Evolutionary conservation across 305 asterid genomes (phyloP), one percentile per base, ranked within the genome.

Genomic region (Fraxinus baroniana): DNA sequence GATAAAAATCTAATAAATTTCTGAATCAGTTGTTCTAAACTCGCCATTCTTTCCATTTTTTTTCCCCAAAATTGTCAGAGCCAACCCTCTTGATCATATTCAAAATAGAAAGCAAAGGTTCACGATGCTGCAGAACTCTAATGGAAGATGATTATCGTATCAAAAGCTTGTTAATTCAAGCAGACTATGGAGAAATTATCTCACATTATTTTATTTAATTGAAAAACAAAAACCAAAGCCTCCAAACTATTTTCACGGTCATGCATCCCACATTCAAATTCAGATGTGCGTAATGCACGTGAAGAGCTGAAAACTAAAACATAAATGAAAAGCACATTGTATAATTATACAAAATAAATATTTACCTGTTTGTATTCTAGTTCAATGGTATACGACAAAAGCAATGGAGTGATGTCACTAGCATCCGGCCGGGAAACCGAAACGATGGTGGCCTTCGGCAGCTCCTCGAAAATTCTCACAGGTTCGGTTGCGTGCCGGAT

Each of bases 341-440:
- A 77, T 7, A 32, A 71, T 72, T 33, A 33, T 72, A 32, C 44
- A 32, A 12, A 72, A 30, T 71, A 17, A 6, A 33, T 72, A 15
- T 3, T 7, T 74, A 88, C 99, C 98, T 93, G 96, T 80, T 93
- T 94, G 90, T 94, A 95, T 78, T 86, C 93, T 68, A 95, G 85
- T 83, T 94, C 90, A 85, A 95, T 95, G 62, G 93, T 93, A 83
- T 95, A 95, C 0, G 97, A 89, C 83, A 95, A 87, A 78, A 95
- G 97, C 92, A 94, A 86, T 13, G 99, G 99, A 70, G 97, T 89
- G 87, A 94, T 84, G 86, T 94, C 97, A 74, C 91, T 89, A 60
- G 92, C 95, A 83, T 95, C 99, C 57, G 97, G 92, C 46, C 96
- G 89, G 39, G 97, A 93, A 37, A 94, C 95, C 70, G 92, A 88